Evolutionary conservation across 345 rosid genomes (phyloP).

Genomic region (Populus tremula): DNA sequence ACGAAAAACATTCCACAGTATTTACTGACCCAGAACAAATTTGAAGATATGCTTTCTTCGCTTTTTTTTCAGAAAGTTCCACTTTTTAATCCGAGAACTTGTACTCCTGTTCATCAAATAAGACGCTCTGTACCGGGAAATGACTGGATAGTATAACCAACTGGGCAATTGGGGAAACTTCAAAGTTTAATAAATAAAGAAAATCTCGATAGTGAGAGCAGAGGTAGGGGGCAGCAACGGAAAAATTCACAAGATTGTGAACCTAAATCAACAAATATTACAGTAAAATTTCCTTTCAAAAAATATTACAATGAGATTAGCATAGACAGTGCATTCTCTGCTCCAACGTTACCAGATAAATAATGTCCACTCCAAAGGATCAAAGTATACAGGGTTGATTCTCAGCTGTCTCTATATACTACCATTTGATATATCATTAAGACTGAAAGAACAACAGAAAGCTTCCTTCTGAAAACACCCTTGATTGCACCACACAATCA

Average conservation of each 20-base stretch:
- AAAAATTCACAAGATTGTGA: constrained; percentile 6
- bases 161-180: not conserved
- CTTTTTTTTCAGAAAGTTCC: not conserved
- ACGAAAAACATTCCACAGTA: not conserved
- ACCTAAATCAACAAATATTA: constrained; percentile 13
- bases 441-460: constrained; percentile 7
- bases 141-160: not conserved
- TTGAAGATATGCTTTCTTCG: not conserved
- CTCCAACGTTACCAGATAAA: constrained; percentile 12
- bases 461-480: constrained; percentile 13
- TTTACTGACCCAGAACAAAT: not conserved
- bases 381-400: constrained; percentile 11
- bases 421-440: constrained; percentile 6
- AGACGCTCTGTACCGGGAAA: not conserved
- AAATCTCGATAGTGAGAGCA: not conserved
- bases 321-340: constrained; percentile 3
- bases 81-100: not conserved
- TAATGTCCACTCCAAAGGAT: constrained; percentile 8
- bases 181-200: not conserved
- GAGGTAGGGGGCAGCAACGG: too few relatives aligned
- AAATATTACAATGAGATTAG: constrained; percentile 29
- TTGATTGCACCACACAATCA: not conserved
- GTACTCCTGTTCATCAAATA: not conserved
- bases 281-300: constrained; percentile 1
- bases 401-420: constrained; percentile 13